These are phyloP conservation scores for Gonapodya prolifera DNA, from an alignment of 192 early-diverging fungal species.

Conservation along the genomic window DNA sequence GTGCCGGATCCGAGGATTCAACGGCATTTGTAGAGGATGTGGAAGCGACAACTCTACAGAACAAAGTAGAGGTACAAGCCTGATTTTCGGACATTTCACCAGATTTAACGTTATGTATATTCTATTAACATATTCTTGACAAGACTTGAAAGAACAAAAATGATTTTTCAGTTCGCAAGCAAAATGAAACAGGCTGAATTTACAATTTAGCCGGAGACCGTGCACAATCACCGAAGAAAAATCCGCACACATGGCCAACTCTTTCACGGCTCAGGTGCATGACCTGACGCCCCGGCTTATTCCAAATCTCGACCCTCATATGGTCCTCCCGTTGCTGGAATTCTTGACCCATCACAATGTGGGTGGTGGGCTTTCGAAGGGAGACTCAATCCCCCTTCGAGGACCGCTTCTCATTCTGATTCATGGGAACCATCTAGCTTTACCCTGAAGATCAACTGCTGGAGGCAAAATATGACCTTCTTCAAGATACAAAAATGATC, in stretches of 20 bases:
- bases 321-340: conserved; percentile 80
- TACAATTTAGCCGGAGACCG: no score
- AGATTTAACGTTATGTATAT: no score
- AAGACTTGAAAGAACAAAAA: no score
- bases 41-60: no score
- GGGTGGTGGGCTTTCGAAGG: neutral
- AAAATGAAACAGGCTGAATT: no score
- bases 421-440: conserved; percentile 28
- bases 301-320: conserved; percentile 82
- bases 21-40: neutral
- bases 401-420: neutral
- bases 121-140: no score
- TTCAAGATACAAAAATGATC: conserved; percentile 85
- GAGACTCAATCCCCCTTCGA: no score
- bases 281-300: conserved; percentile 73
- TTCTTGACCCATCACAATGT: conserved; percentile 40
- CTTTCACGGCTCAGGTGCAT: conserved; percentile 14
- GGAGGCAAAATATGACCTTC: conserved; percentile 79
- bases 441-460: conserved; percentile 65
- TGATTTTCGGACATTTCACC: no score
- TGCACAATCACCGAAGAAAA: no score
- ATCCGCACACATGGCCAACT: neutral
- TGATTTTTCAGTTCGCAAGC: no score
- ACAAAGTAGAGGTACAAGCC: no score
- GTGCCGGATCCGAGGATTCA: neutral